phyloP scores from a whole-genome alignment of 2,329 filamentous ascomycete species.

The Cercospora sp. region DNA sequence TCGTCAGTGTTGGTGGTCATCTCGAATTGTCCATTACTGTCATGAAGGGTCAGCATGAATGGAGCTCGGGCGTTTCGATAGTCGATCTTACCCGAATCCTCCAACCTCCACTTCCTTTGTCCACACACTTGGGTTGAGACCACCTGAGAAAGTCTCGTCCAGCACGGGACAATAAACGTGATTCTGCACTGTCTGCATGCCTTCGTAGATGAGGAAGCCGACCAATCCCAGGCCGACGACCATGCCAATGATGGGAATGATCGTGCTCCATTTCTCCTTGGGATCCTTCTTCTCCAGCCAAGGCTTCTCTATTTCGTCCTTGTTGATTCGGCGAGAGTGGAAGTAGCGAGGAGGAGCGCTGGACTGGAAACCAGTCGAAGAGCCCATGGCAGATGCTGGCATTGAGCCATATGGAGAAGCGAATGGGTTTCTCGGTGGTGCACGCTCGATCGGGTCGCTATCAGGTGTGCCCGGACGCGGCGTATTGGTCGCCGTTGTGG shows the following conservation, averaged over 20 bases:
- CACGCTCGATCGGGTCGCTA: slow-evolving; percentile 37
- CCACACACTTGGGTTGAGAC: slow-evolving; percentile 62
- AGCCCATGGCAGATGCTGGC: slow-evolving; percentile 46
- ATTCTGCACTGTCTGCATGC: slow-evolving; percentile 67
- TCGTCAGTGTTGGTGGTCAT: slow-evolving; percentile 69
- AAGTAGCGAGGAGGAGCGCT: slow-evolving; percentile 57
- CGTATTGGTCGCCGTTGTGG: slow-evolving; percentile 38
- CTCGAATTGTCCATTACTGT: slow-evolving; percentile 77
- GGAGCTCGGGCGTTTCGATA: background rate
- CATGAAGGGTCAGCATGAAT: slow-evolving; percentile 20
- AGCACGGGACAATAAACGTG: slow-evolving; percentile 72
- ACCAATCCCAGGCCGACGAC: slow-evolving; percentile 66
- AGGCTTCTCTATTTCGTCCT: slow-evolving; percentile 72
- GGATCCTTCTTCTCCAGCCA: slow-evolving; percentile 74
- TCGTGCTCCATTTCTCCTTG: slow-evolving; percentile 83
- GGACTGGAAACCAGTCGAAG: slow-evolving; percentile 42
- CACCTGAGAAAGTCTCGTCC: slow-evolving; percentile 63
- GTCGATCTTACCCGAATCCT: slow-evolving; percentile 65
- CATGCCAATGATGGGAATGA: slow-evolving; percentile 73
- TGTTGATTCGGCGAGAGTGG: slow-evolving; percentile 69
- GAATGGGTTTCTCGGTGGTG: slow-evolving; percentile 38
- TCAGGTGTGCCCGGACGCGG: slow-evolving; percentile 43
- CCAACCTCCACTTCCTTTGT: slow-evolving; percentile 72
- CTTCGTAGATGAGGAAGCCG: slow-evolving; percentile 74
- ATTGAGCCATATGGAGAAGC: slow-evolving; percentile 46